Percentiles rank a stretch among this genome's conserved stretches.
Evolutionary conservation across 345 rosid genomes (phyloP).

Genomic region (Chamaenerion angustifolium): DNA sequence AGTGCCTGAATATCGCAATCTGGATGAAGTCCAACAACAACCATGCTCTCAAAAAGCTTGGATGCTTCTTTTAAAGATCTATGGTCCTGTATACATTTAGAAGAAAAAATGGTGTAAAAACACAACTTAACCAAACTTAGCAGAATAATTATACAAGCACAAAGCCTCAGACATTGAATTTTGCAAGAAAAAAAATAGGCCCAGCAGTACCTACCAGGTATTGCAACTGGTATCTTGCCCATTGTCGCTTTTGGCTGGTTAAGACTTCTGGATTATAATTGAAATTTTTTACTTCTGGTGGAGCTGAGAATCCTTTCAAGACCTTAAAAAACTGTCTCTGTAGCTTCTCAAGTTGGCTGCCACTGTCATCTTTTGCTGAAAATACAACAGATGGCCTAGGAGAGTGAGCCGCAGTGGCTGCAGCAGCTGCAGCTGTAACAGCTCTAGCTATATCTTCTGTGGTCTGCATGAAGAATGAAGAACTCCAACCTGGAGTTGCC

Average conservation of each 20-base stretch:
- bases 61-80: constrained; percentile 70
- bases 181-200: no score
- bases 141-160: no score
- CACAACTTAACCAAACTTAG: no score
- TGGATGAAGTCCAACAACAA: constrained; percentile 89
- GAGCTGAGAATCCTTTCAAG: constrained; percentile 52
- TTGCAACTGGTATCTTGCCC: constrained; percentile 79
- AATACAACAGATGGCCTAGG: constrained; percentile 81
- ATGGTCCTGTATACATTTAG: constrained; percentile 44
- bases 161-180: no score
- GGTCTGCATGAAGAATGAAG: constrained; percentile 54
- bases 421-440: constrained; percentile 63
- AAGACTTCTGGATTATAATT: constrained; percentile 84
- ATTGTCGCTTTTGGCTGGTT: constrained; percentile 90
- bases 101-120: no score
- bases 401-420: constrained; percentile 56
- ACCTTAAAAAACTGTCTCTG: constrained; percentile 58
- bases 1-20: constrained; percentile 73
- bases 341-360: constrained; percentile 55
- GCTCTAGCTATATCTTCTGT: constrained; percentile 75
- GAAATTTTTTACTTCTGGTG: constrained; percentile 38
- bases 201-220: constrained; percentile 42
- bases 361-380: constrained; percentile 55
- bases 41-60: constrained; percentile 84
- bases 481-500: constrained; percentile 73